Percentiles rank a stretch among this genome's conserved stretches.
Conservation (phyloP, 345 rosid genomes). For the Pistacia integerrima region DNA sequence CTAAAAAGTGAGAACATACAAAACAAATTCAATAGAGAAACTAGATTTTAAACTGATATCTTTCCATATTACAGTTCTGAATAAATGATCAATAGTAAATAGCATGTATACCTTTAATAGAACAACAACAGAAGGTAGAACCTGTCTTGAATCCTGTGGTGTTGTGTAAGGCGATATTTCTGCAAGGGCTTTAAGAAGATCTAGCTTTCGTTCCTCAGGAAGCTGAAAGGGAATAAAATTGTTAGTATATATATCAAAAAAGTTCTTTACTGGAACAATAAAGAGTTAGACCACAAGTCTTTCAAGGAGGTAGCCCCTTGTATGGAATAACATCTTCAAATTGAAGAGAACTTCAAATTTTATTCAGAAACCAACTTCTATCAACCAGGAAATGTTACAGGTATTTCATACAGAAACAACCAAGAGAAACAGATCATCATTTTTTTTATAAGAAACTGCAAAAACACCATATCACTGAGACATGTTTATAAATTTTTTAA, state of each 20-base stretch:
- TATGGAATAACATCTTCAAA: not conserved
- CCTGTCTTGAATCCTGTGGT: slow-evolving; percentile 93
- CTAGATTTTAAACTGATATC: not conserved
- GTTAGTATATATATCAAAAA: slow-evolving; percentile 1
- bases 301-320: not conserved
- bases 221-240: slow-evolving; percentile 51
- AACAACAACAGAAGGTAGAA: slow-evolving; percentile 86
- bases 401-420: not conserved
- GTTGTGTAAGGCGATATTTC: slow-evolving; percentile 87
- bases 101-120: slow-evolving; percentile 66
- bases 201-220: slow-evolving; percentile 95
- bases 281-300: not conserved
- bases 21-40: not conserved
- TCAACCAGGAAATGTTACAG: not conserved
- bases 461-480: not conserved
- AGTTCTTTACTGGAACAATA: not conserved
- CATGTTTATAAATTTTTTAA: not conserved
- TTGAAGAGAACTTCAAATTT: not conserved
- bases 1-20: not conserved
- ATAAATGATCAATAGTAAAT: not conserved
- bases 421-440: not conserved
- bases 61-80: not conserved
- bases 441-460: too few species aligned
- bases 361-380: not conserved
- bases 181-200: slow-evolving; percentile 92